phyloP scores from a whole-genome alignment of 2,329 filamentous ascomycete genomes.

The Aspergillus unguis region DNA sequence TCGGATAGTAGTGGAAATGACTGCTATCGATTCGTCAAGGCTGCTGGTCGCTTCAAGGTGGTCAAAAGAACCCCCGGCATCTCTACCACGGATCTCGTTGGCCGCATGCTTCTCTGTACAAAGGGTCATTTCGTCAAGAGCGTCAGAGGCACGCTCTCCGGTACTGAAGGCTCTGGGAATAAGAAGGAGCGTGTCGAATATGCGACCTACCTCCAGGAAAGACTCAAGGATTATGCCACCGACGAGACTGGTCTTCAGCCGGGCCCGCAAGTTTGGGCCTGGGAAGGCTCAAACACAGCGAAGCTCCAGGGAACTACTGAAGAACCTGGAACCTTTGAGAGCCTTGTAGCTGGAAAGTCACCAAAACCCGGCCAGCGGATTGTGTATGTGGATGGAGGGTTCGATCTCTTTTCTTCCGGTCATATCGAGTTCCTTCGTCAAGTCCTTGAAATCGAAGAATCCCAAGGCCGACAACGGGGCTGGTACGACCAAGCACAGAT shows the following conservation, averaged over 20 bases:
- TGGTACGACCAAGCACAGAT: slow-evolving; percentile 70
- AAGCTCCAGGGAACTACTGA: slow-evolving; percentile 44
- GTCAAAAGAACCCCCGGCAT: slow-evolving; percentile 96
- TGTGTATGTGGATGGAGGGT: slow-evolving; percentile 94
- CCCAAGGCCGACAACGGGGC: slow-evolving; percentile 62
- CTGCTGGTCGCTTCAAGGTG: slow-evolving; percentile 88
- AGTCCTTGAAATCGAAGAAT: slow-evolving; percentile 71
- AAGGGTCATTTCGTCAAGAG: slow-evolving; percentile 87
- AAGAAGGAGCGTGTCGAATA: slow-evolving; percentile 62
- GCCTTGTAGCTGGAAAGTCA: slow-evolving; percentile 67
- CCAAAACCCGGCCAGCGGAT: slow-evolving; percentile 76
- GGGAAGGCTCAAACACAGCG: slow-evolving; percentile 50
- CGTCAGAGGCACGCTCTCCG: slow-evolving; percentile 64
- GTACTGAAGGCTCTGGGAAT: slow-evolving; percentile 69
- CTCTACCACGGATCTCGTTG: slow-evolving; percentile 96
- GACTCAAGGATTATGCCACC: slow-evolving; percentile 81
- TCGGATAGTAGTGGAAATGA: slow-evolving; percentile 91
- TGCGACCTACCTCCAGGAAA: slow-evolving; percentile 67
- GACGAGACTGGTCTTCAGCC: slow-evolving; percentile 76
- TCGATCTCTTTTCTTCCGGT: slow-evolving; percentile 92
- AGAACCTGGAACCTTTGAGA: slow-evolving; percentile 63
- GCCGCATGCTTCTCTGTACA: slow-evolving; percentile 96
- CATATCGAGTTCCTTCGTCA: slow-evolving; percentile 91
- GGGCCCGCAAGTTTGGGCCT: slow-evolving; percentile 82
- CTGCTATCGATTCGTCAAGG: slow-evolving; percentile 97